These are phyloP conservation scores for Misopates orontium DNA, from an alignment of 257 asterid species.

Conservation along the genomic window DNA sequence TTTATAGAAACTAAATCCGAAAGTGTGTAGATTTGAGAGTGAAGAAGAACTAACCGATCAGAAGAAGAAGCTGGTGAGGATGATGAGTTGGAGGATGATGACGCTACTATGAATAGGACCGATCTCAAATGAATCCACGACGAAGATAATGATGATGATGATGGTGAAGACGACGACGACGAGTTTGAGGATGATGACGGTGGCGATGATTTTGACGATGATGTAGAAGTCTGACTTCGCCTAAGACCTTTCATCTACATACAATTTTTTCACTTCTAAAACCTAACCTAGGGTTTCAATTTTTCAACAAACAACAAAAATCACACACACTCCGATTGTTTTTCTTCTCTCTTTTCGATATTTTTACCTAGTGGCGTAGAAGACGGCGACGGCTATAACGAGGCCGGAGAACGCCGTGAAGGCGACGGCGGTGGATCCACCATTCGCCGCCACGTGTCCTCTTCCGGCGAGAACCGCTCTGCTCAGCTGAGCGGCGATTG, in stretches of 20 bases:
- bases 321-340: constrained; percentile 6
- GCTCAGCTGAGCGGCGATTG: constrained; percentile 47
- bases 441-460: constrained; percentile 46
- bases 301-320: constrained; percentile 3
- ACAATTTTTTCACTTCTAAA: constrained; percentile 27
- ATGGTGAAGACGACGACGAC: constrained; percentile 47
- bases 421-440: constrained; percentile 52
- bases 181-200: constrained; percentile 59
- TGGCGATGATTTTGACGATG: constrained; percentile 74
- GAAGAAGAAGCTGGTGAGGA: constrained; percentile 79
- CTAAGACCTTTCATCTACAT: constrained; percentile 85
- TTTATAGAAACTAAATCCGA: constrained; percentile 6
- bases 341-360: neutral
- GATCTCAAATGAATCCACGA: constrained; percentile 96
- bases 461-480: constrained; percentile 37
- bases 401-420: constrained; percentile 78
- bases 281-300: constrained; percentile 56
- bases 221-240: constrained; percentile 84
- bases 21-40: constrained; percentile 15
- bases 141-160: constrained; percentile 40
- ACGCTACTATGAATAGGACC: constrained; percentile 74
- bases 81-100: constrained; percentile 46
- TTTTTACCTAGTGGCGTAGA: constrained; percentile 58
- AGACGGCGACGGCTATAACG: constrained; percentile 74
- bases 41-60: constrained; percentile 68